Evolutionary conservation across 2,329 filamentous ascomycete species (phyloP), one percentile per base, ranked within the genome.

Genomic region (Colletotrichum orbiculare): DNA sequence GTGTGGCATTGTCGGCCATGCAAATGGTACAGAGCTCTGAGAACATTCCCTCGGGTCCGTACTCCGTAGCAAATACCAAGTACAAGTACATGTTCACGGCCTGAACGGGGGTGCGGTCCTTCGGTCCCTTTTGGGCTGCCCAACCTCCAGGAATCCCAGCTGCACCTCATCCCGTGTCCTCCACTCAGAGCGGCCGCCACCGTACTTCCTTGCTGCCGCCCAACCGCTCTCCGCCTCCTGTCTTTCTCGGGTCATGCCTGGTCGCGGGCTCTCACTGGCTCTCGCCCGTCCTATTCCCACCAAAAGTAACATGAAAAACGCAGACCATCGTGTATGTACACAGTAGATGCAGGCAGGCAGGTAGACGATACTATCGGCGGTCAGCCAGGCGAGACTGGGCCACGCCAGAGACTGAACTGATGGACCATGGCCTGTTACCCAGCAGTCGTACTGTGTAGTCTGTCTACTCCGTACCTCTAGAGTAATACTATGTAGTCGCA

Each of bases 171-270:
- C 58, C 63, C 53, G 52, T 55, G 58, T 63, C 47, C 42, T 62
- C 58, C 63, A 62, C 52, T 63, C 63, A 66, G 50, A 57, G 47
- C 52, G 59, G 52, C 63, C 63, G 58, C 62, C 62, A 65, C 62
- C 58, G 50, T 62, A 43, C 52, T 63, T 53, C 58, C 58, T 43
- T 62, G 62, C 63, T 53, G 47, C 52, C 63, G 58, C 62, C 62
- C 58, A 62, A 65, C 58, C 52, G 58, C 52, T 38, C 52, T 65
- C 41, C 46, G 62, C 62, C 50, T 65, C 58, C 39, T 25, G 17
- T 37, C 47, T 15, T 38, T 15, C 34, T 47, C 45, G 39, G 17
- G 15, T 50, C 43, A 13, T 38, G 15, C 15, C 10, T 7, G 42
- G 43, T 34, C 41, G 15, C 10, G 42, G 52, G 25, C 50, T 61